phyloP scores from a whole-genome alignment of 257 asterid species.

The Penstemon newberryi region DNA sequence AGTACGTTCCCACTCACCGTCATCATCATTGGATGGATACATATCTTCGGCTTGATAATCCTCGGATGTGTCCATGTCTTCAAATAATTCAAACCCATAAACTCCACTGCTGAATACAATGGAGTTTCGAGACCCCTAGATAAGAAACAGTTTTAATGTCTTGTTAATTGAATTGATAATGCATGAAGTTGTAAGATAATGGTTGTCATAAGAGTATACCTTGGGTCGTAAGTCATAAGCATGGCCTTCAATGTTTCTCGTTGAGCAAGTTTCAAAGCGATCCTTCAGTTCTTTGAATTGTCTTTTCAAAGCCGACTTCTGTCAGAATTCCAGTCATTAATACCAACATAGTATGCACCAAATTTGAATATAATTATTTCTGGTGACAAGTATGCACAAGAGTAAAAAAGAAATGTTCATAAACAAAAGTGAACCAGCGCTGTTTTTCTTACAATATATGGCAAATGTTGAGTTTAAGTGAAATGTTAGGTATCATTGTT shows the following conservation, averaged over 20 bases:
- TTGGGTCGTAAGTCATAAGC: constrained; percentile 69
- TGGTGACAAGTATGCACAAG: no score
- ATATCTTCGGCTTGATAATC: constrained; percentile 36
- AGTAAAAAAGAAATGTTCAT: no score
- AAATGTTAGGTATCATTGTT: no score
- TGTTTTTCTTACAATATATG: no score
- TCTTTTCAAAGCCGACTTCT: constrained; percentile 61
- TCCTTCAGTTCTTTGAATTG: constrained; percentile 43
- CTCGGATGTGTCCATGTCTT: constrained; percentile 92
- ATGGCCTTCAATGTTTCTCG: constrained; percentile 46
- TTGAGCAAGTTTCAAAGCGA: constrained; percentile 23
- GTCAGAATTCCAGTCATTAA: constrained; percentile 20
- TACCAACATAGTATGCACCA: neutral
- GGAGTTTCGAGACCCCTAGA: constrained; percentile 66
- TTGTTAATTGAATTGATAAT: neutral
- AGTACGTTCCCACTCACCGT: constrained; percentile 42
- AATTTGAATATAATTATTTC: no score
- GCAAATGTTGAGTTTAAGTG: no score
- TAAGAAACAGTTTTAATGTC: neutral
- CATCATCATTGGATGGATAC: constrained; percentile 30
- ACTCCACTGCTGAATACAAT: constrained; percentile 35
- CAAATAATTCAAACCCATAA: constrained; percentile 36
- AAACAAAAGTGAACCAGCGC: no score
- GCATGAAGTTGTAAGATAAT: neutral
- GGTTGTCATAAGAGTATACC: constrained; percentile 39